Evolutionary conservation across 2,329 filamentous ascomycete genomes (phyloP).

Genomic region (Stachybotrys echinatus): DNA sequence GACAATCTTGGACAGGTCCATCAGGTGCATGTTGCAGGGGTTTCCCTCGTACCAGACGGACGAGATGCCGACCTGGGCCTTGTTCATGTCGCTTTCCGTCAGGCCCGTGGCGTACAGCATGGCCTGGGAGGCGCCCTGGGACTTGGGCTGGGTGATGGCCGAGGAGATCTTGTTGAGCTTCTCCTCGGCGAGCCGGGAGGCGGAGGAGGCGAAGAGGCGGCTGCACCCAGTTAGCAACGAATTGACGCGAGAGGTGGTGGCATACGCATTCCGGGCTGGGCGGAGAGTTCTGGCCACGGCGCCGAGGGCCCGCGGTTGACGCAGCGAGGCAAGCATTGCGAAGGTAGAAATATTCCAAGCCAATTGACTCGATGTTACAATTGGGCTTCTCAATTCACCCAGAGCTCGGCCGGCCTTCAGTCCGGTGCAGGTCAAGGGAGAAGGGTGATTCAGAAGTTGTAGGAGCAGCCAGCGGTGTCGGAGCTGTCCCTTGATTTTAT

Average conservation of each 20-base stretch:
- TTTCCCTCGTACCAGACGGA: constrained; percentile 98
- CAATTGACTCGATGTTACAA: constrained; percentile 3
- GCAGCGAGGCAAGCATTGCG: constrained; percentile 22
- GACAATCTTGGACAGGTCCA: constrained; percentile 80
- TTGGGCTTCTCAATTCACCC: constrained; percentile 13
- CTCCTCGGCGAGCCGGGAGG: constrained; percentile 42
- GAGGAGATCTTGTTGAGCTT: constrained; percentile 80
- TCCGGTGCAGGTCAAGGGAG: constrained; percentile 1
- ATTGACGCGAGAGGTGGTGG: constrained; percentile 1
- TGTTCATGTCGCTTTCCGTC: constrained; percentile 81
- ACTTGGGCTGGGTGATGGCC: constrained; percentile 91
- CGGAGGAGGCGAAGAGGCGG: constrained; percentile 46
- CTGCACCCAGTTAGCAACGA: constrained; percentile 21
- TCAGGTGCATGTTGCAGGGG: constrained; percentile 98
- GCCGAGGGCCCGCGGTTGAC: constrained; percentile 16
- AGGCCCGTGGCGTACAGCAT: constrained; percentile 98
- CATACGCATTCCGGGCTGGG: constrained; percentile 19
- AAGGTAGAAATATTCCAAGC: neutral
- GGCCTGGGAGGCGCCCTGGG: constrained; percentile 95
- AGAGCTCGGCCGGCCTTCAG: constrained; percentile 7
- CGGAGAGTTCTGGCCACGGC: constrained; percentile 13
- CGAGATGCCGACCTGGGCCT: constrained; percentile 95
- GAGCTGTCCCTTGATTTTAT: constrained; percentile 12
- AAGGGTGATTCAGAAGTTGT: constrained; percentile 3
- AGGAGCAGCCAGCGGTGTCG: constrained; percentile 20